These are phyloP conservation scores for Tetrapyrgos nigripes DNA, from an alignment of 1,284 basidiomycete genomes.

Conservation along the genomic window DNA sequence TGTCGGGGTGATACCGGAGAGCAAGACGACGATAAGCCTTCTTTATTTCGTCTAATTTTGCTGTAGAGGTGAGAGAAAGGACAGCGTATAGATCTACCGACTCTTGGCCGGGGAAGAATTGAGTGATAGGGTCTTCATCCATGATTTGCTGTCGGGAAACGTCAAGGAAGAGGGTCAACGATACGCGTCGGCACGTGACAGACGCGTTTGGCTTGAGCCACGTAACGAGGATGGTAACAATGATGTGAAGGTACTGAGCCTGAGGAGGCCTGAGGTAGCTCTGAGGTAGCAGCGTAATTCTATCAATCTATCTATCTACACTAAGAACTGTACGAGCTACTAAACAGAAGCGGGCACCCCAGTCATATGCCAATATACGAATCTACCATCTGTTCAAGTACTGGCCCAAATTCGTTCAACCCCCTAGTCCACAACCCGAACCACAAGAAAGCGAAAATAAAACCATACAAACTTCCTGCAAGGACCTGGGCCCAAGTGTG, in stretches of 20 bases:
- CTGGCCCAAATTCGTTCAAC: conserved; percentile 37
- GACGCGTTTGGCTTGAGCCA: not conserved
- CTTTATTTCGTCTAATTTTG: conserved; percentile 73
- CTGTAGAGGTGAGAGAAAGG: conserved; percentile 60
- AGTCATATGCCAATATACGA: conserved; percentile 8
- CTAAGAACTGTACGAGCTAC: not conserved
- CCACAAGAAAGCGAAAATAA: conserved; percentile 63
- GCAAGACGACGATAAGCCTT: conserved; percentile 88
- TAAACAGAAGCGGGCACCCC: not conserved
- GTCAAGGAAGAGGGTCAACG: not conserved
- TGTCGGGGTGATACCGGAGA: conserved; percentile 88
- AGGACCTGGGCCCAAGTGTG: conserved; percentile 80
- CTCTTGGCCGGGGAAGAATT: conserved; percentile 80
- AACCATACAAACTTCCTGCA: conserved; percentile 70
- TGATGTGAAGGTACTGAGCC: not conserved
- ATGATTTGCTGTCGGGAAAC: conserved; percentile 42
- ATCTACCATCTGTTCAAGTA: conserved; percentile 28
- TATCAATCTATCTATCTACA: not conserved
- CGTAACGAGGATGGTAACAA: not conserved
- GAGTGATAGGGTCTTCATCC: conserved; percentile 76
- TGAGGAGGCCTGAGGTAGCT: too few species aligned
- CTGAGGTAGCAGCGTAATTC: too few species aligned
- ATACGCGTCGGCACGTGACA: conserved; percentile 5
- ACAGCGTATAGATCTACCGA: conserved; percentile 79
- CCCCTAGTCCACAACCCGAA: conserved; percentile 63